Base-by-base conservation (phyloP, 768 basidiomycete genomes). In the Chiua virens region DNA sequence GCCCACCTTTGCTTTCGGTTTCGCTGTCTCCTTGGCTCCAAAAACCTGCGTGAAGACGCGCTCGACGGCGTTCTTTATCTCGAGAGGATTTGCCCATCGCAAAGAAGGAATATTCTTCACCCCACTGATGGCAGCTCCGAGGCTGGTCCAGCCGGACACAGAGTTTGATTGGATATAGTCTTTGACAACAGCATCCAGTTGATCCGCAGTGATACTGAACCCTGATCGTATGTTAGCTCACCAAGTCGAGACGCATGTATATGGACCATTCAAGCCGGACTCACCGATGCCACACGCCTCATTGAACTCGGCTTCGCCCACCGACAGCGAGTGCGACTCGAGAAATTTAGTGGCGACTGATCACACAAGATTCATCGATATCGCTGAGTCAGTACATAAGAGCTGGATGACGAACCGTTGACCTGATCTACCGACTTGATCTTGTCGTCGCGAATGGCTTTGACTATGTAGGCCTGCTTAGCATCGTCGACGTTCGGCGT, bases 341-440 rank as follows among this genome's bases (percentile, higher is more conserved):
- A 88, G 59, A 64, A 86, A 94, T 68, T 87, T 92, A 20, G 82
- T 74, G 14, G 90, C 91, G 60, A 49, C 58, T 59, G 36, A 43
- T 13, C n/a, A n/a, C 6, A 7, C 42, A 40, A 47, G 35, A 50
- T 53, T 35, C 28, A 45, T 49, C 22, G 14, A 53, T 50, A 34
- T 17, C 18, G 47, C n/a, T 40, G 28, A 39, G 14, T 20, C n/a
- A 10, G 41, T 22, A 45, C 15, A 32, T 18, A 28, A 30, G 30
- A 42, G 18, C 39, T 36, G 28, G 23, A 44, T 11, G 34, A 69
- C 85, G 59, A 61, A 93, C 95, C 95, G 47, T 80, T 75, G 22
- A 97, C 83, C 75, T 98, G 95, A 67, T 98, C 96, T 4, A 82
- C 79, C 30, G 79, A 82, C 71, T 86, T 89, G 51, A 98, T 69